Base-by-base conservation (phyloP, 1,284 basidiomycete species). In the Rhodofomes roseus region DNA sequence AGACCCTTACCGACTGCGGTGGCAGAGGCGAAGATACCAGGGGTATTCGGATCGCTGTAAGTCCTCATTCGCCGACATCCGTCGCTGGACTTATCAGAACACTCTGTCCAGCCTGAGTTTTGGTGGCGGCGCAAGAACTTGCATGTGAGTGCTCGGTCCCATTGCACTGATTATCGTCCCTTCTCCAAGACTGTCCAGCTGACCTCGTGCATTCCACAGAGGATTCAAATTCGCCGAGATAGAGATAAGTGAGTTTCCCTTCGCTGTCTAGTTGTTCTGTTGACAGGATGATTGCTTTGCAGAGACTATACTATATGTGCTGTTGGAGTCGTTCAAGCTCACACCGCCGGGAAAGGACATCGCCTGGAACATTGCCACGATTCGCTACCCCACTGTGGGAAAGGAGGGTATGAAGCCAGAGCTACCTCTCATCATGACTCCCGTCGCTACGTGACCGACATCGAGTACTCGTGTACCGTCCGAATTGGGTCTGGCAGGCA, bases 381-480 rank as follows among this genome's bases (percentile, higher is more conserved):
- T 66, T 2, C 22, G 18, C 12, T 66, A 60, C 34, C 64, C 64
- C 11, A 62, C 64, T 2, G 56, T 61, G 16, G 60, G 60, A 8
- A 34, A 40, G 41, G 51, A 58, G 4, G 44, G 56, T 8, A 37
- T 18, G 36, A 62, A 57, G 34, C 61, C 61, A 4, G 53, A 58
- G 57, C 20, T 61, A 34, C 37, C 40, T 29, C 36, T 57, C 11
- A 20, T 39, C n/a, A n/a, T n/a, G n/a, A n/a, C n/a, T n/a, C n/a
- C n/a, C n/a, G n/a, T n/a, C n/a, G n/a, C n/a, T n/a, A n/a, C n/a
- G n/a, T n/a, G n/a, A n/a, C n/a, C n/a, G n/a, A n/a, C n/a, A n/a
- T n/a, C n/a, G n/a, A n/a, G n/a, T n/a, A n/a, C n/a, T n/a, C n/a
- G n/a, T n/a, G n/a, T n/a, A n/a, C n/a, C n/a, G n/a, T n/a, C n/a